Conservation (phyloP, 441 rosid genomes). For the Croton laevigatus region DNA sequence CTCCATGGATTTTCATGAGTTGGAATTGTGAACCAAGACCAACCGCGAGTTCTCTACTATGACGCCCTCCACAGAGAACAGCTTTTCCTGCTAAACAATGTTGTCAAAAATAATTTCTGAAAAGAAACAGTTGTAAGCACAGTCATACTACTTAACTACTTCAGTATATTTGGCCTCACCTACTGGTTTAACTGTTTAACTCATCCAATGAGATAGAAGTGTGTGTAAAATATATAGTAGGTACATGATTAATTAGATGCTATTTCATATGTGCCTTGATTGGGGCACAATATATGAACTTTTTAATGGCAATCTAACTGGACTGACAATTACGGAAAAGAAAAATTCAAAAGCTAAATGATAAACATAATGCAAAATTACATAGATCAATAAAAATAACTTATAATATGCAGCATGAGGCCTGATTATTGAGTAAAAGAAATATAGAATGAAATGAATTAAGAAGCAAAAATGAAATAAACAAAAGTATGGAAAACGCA, state of each 20-base stretch:
- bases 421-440: not conserved
- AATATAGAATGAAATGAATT: not conserved
- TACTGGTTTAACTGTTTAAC: too few species aligned
- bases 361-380: not conserved
- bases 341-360: not conserved
- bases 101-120: constrained; percentile 12
- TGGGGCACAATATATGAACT: not conserved
- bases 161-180: not conserved
- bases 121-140: not conserved
- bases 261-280: too few species aligned
- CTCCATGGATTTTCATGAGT: constrained; percentile 23
- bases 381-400: not conserved
- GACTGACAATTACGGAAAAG: not conserved
- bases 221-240: too few species aligned
- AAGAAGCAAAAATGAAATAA: not conserved
- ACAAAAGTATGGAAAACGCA: not conserved
- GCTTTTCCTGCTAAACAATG: constrained; percentile 32
- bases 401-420: not conserved
- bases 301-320: not conserved
- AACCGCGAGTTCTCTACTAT: constrained; percentile 22
- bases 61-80: constrained; percentile 28
- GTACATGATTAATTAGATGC: too few species aligned
- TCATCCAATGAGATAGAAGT: too few species aligned
- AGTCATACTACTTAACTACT: not conserved
- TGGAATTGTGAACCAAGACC: constrained; percentile 27